Evolutionary conservation across 2,329 filamentous ascomycete genomes (phyloP), one percentile per base, ranked within the genome.

Genomic region (Pseudopyricularia cyperi): DNA sequence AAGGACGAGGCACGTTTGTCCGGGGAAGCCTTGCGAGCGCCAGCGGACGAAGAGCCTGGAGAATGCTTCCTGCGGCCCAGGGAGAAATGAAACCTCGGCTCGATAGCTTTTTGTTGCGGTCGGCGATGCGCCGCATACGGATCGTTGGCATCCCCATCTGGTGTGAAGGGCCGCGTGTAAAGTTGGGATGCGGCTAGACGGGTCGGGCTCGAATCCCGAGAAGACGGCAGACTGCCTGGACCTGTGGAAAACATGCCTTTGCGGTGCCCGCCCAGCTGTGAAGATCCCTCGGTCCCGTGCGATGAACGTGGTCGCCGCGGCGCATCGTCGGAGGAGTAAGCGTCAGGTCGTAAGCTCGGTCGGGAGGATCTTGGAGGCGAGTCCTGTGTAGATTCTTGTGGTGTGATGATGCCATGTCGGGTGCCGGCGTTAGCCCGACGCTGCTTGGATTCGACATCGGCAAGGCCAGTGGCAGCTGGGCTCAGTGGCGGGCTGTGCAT

Each of bases 401-500:
- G 84, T 2, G 83, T 87, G 60, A 87, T 81, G 24, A 64, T 56
- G 50, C 63, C 62, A 51, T 60, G 60, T n/a, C 55, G 55, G 12
- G 56, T 57, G 30, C 55, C 26, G 15, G 49, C 12, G 19, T 55
- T 15, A 53, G 48, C 15, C 56, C 52, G 9, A 59, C 55, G 33
- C 8, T 51, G 53, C 46, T 63, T 64, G 4, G 57, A 55, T n/a
- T 66, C 63, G 22, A 61, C 60, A 44, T 73, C 71, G 39, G 64
- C 62, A 34, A 67, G 68, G 19, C 70, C 70, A 44, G 88, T 91
- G 50, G 83, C 89, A 52, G 89, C 83, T 17, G 91, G 91, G 12
- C 90, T 96, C 51, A 97, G 76, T 42, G 89, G 89, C 57, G 91
- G 91, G 11, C 90, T 95, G 59, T 91, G 86, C 69, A 94, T 79